Conservation (phyloP, 129 eudicot species). For the Gnaphalium uliginosum region DNA sequence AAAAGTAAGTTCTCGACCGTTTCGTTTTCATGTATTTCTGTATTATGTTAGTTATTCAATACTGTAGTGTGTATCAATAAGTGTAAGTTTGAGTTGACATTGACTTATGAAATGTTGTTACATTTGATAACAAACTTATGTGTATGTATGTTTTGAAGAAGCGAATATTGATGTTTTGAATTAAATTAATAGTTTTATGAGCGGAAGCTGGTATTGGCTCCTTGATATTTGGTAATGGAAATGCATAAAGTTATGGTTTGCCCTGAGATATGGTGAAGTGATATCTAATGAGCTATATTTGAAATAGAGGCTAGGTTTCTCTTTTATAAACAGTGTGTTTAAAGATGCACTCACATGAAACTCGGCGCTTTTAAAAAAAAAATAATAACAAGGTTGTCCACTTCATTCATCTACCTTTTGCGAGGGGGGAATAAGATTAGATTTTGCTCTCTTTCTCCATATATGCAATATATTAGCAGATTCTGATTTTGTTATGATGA, state of each 20-base stretch:
- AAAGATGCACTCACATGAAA: neutral
- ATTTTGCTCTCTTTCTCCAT: neutral
- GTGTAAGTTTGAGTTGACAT: conserved; percentile 6
- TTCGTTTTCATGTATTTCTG: neutral
- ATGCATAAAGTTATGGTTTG: conserved; percentile 4
- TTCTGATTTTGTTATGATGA: conserved; percentile 1
- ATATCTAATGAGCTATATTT: conserved; percentile 4
- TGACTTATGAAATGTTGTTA: conserved; percentile 7
- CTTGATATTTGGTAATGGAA: conserved; percentile 7
- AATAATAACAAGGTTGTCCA: neutral
- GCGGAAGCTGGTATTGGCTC: neutral
- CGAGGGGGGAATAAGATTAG: neutral
- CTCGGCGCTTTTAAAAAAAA: neutral
- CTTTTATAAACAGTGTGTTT: neutral
- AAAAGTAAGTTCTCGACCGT: conserved; percentile 42
- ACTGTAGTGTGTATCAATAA: neutral
- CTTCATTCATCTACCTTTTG: neutral
- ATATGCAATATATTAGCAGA: neutral
- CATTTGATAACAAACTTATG: conserved; percentile 3
- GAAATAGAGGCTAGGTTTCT: neutral
- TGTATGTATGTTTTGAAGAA: neutral
- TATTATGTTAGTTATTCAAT: neutral
- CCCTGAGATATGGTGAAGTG: conserved; percentile 7
- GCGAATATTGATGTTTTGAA: neutral
- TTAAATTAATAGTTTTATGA: neutral